Evolutionary conservation across 2,329 filamentous ascomycete genomes (phyloP), one percentile per base, ranked within the genome.

Genomic region (Pseudogymnoascus sp.): DNA sequence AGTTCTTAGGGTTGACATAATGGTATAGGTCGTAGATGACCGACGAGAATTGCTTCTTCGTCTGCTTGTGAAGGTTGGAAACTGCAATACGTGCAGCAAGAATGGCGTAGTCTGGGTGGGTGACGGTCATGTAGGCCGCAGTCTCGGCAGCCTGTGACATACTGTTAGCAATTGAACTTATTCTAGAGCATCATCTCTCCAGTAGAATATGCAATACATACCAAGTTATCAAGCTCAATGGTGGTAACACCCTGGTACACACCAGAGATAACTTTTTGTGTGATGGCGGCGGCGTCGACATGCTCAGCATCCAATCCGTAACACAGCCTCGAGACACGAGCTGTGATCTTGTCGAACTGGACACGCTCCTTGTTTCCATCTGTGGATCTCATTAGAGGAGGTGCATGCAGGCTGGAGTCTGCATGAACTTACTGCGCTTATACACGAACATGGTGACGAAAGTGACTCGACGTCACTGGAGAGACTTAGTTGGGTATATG

Each of bases 301-400:
- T 99, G 94, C 70, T 90, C 93, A 59, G 89, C 85, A 74, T 99
- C 94, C 63, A 99, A 88, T 68, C 93, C 93, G 77, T 99, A 99
- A 84, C 94, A 99, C 73, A 99, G 83, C 72, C 94, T 87, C 55
- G 94, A 97, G 69, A 99, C 94, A 78, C 94, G 92, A 72, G 94
- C 94, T 73, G 94, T 97, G 85, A 99, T 99, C 82, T 99, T 99
- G 84, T 99, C 94, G 81, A 99, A 99, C 77, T 99, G 94, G 68
- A 99, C 94, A 77, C 94, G 94, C 84, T 99, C 94, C 82, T 97
- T 96, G 82, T 94, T 94, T 79, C 93, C 93, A 84, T 99, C 94
- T 97, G 61, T 10, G 29, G 58, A 25, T 62, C 0, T 29, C 12
- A 63, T 70, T 45, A 68, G 67, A 39, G 33, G 21, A 45, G 62